A percentile compares a stretch with the other conserved stretches of the same genome.
Conservation (phyloP, 208 protist species). For the Naegleria gruberi region DNA sequence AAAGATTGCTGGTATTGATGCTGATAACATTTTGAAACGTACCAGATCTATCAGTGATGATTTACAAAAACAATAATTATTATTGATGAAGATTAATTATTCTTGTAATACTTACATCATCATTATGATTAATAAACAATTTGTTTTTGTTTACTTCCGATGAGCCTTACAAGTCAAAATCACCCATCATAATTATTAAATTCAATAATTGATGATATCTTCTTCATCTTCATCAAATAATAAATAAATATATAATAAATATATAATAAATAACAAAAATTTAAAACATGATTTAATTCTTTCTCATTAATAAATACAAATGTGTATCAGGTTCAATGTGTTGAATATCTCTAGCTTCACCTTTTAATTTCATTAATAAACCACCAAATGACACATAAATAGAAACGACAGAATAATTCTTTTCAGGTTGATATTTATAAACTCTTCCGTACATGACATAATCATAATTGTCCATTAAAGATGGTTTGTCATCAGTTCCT, state of each 20-base stretch:
- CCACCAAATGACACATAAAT: constrained; percentile 93
- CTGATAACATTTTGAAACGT: background rate
- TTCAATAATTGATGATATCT: too few relatives aligned
- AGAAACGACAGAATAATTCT: constrained; percentile 58
- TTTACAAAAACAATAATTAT: background rate
- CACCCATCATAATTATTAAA: too few relatives aligned
- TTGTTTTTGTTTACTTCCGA: too few relatives aligned
- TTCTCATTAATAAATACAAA: constrained; percentile 55
- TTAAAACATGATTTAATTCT: too few relatives aligned
- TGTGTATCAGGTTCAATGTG: constrained; percentile 45
- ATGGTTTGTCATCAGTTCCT: constrained; percentile 38
- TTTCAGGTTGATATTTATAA: constrained; percentile 80
- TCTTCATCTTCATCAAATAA: too few relatives aligned
- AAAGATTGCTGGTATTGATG: too few relatives aligned
- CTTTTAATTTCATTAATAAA: constrained; percentile 84
- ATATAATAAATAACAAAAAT: too few relatives aligned
- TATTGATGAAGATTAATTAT: too few relatives aligned
- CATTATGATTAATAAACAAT: too few relatives aligned
- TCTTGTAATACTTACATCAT: too few relatives aligned
- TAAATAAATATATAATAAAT: too few relatives aligned
- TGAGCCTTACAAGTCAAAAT: too few relatives aligned
- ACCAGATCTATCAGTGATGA: background rate
- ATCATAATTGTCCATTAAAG: constrained; percentile 85
- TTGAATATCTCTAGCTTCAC: constrained; percentile 51
- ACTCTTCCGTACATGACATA: constrained; percentile 95